Evolutionary conservation across 345 rosid species (phyloP).

Genomic region (Linum usitatissimum): DNA sequence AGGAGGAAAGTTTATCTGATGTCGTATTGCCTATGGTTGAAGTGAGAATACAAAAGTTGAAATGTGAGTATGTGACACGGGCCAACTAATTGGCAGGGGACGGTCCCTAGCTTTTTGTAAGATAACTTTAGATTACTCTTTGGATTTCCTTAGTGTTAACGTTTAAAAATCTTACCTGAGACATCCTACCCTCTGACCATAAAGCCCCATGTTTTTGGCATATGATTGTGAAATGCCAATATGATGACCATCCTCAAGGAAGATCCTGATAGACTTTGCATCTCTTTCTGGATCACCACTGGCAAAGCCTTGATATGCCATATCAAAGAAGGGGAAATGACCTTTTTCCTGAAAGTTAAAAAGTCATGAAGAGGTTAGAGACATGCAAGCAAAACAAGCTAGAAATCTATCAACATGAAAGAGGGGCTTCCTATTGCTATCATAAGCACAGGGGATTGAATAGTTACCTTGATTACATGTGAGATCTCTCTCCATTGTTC

Average conservation of each 20-base stretch:
- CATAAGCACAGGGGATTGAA: neutral
- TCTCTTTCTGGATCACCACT: constrained; percentile 93
- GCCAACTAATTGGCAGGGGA: neutral
- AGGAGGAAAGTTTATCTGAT: neutral
- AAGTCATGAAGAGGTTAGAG: neutral
- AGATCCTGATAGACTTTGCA: constrained; percentile 89
- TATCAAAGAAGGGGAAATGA: constrained; percentile 88
- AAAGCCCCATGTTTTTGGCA: constrained; percentile 98
- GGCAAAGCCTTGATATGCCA: constrained; percentile 99
- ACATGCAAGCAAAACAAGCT: neutral
- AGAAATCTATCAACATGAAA: too few species aligned
- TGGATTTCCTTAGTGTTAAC: too few species aligned
- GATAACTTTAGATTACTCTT: neutral
- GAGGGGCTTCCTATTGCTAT: too few species aligned
- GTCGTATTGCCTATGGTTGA: neutral
- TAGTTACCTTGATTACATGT: constrained; percentile 57
- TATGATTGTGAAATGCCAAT: constrained; percentile 92
- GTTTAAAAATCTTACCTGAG: constrained; percentile 43
- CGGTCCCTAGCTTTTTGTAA: neutral
- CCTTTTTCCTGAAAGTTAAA: constrained; percentile 50
- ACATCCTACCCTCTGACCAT: constrained; percentile 97
- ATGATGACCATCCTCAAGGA: constrained; percentile 79
- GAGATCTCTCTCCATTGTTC: constrained; percentile 96
- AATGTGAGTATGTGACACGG: neutral
- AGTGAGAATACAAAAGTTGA: neutral